Base-by-base conservation (phyloP, 2,329 filamentous ascomycete species). In the Erysiphe neolycopersici region DNA sequence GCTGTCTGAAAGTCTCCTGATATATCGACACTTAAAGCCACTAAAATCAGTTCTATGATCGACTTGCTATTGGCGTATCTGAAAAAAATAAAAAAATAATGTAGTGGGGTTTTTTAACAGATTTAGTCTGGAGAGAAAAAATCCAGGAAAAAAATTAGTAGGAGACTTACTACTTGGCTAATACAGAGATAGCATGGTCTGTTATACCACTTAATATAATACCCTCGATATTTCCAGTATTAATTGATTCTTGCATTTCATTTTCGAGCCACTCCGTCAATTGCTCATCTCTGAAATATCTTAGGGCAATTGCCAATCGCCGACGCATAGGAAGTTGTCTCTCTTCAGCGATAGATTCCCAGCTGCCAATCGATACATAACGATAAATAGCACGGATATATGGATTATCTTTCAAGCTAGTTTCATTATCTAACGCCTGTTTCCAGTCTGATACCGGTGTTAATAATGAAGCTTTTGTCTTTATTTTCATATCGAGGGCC, bases 1-100 rank as follows among this genome's bases (percentile, higher is more conserved):
- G 80, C 78, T 1, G 80, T 84, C 60, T 91, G 82, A 19, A 81
- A 67, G 56, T 87, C 81, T 54, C 74, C 68, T 56, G 78, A 83
- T 50, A 77, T 78, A 51, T 76, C 67, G 39, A 89, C 68, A 58
- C 40, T 41, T 29, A 14, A 29, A 22, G 19, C 3, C 6, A 4
- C 32, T 16, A 16, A 33, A 33, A 33, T 33, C 32, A 33, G 18
- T 38, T 38, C 11, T 17, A 17, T 16, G 36, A 38, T 5, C 1
- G 22, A 26, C 6, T 8, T 26, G 22, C 22, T 8, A 26, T 26
- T 8, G 22, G 22, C 8, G 8, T 8, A 26, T 26, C 22, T 18
- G 12, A 18, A 16, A 38, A 10, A 38, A 13, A n/a, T n/a, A 10
- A 18, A 38, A 38, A 18, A 16, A 6, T 19, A 18, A 38, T 18